A percentile compares a stretch with the other conserved stretches of the same genome.
phyloP scores from a whole-genome alignment of 2,329 filamentous ascomycete genomes.

The Cytospora mali region DNA sequence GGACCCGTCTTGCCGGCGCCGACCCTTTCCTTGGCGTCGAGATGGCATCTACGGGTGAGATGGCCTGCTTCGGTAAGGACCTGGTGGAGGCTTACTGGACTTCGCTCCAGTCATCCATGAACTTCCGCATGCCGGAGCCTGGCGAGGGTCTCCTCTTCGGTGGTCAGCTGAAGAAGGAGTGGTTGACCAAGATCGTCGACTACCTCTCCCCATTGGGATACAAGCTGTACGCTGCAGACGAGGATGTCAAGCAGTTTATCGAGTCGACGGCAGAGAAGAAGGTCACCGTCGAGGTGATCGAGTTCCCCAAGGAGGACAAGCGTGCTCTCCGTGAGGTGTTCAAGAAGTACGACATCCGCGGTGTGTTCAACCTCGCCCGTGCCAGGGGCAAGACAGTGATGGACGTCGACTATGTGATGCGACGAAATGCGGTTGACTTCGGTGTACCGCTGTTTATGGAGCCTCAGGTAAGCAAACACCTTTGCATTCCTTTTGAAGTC shows the following conservation, averaged over 20 bases:
- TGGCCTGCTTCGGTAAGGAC: constrained; percentile 97
- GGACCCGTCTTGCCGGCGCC: constrained; percentile 95
- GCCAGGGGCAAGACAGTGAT: constrained; percentile 78
- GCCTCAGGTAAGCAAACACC: constrained; percentile 78
- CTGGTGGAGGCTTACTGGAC: constrained; percentile 98
- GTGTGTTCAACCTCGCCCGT: constrained; percentile 92
- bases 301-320: constrained; percentile 97
- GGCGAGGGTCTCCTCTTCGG: constrained; percentile 95
- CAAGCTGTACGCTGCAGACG: constrained; percentile 86
- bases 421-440: constrained; percentile 97
- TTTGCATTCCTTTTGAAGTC: not conserved
- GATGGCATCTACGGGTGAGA: constrained; percentile 96
- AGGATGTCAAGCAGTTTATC: constrained; percentile 80
- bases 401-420: constrained; percentile 98
- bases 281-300: constrained; percentile 82
- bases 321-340: constrained; percentile 92
- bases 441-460: constrained; percentile 98
- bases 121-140: constrained; percentile 94
- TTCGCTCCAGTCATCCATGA: constrained; percentile 95
- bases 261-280: constrained; percentile 70
- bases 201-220: constrained; percentile 88
- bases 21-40: constrained; percentile 98
- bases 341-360: constrained; percentile 93
- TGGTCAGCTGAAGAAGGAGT: constrained; percentile 73
- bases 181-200: constrained; percentile 79